Conservation (phyloP, 768 basidiomycete genomes). For the Crassisporium funariophilum region DNA sequence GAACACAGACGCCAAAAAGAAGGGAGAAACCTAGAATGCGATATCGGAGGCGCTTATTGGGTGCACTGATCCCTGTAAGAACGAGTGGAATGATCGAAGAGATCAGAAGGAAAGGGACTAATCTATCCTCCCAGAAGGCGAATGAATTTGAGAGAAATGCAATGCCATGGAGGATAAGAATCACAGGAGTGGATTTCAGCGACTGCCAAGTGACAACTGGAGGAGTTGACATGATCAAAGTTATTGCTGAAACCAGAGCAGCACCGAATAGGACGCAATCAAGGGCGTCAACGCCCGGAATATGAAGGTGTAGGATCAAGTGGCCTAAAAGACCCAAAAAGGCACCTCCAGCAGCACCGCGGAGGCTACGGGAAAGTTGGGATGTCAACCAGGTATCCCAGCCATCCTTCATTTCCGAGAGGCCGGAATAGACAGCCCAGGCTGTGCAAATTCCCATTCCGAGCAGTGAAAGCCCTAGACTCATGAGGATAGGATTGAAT, state of each 20-base stretch:
- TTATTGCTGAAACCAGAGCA: slow-evolving; percentile 47
- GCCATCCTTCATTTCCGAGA: slow-evolving; percentile 38
- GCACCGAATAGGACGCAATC: slow-evolving; percentile 54
- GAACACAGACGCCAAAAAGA: slow-evolving; percentile 65
- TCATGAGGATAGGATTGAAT: slow-evolving; percentile 82
- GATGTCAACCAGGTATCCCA: slow-evolving; percentile 47
- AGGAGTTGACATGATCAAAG: slow-evolving; percentile 44
- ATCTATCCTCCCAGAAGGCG: slow-evolving; percentile 95
- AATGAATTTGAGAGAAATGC: slow-evolving; percentile 93
- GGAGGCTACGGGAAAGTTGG: slow-evolving; percentile 32
- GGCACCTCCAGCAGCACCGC: slow-evolving; percentile 39
- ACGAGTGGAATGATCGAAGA: slow-evolving; percentile 64
- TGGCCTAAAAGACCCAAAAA: slow-evolving; percentile 37
- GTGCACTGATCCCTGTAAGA: slow-evolving; percentile 64
- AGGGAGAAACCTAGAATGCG: slow-evolving; percentile 76
- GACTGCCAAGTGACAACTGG: slow-evolving; percentile 33
- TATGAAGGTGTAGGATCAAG: slow-evolving; percentile 29
- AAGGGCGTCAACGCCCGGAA: slow-evolving; percentile 51
- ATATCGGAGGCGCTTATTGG: slow-evolving; percentile 65
- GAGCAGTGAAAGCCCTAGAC: slow-evolving; percentile 67
- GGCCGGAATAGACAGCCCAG: slow-evolving; percentile 54
- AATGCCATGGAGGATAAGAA: slow-evolving; percentile 68
- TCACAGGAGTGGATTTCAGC: slow-evolving; percentile 38
- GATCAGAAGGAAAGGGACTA: slow-evolving; percentile 73
- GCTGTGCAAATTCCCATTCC: slow-evolving; percentile 54